phyloP scores from a whole-genome alignment of 2,329 filamentous ascomycete genomes.

The Coniochaeta prunicola region DNA sequence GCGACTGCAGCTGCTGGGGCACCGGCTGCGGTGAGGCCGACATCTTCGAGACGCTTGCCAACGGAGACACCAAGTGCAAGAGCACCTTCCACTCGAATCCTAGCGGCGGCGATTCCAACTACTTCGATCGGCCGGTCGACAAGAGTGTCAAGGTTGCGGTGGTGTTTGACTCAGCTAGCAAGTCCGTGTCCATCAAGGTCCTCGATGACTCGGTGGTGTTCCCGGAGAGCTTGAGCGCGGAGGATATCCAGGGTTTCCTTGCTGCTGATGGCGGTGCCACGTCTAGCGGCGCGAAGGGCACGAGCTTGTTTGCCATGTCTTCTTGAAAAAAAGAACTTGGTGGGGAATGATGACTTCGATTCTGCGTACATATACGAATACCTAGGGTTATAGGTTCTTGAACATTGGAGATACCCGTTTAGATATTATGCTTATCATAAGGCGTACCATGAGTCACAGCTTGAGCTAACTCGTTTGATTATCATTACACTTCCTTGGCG shows the following conservation, averaged over 20 bases:
- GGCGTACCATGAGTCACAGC: not conserved
- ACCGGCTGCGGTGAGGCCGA: slow-evolving; percentile 68
- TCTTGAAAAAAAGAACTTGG: not conserved
- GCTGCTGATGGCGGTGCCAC: not conserved
- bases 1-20: slow-evolving; percentile 65
- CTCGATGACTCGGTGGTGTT: slow-evolving; percentile 18
- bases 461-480: not conserved
- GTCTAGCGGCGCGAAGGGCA: not conserved
- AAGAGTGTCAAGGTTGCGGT: slow-evolving; percentile 56
- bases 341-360: not conserved
- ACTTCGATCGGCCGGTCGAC: slow-evolving; percentile 58
- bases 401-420: slow-evolving; percentile 1
- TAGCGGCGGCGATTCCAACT: slow-evolving; percentile 61
- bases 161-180: slow-evolving; percentile 46
- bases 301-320: not conserved
- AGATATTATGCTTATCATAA: not conserved
- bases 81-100: slow-evolving; percentile 61
- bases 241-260: slow-evolving; percentile 3
- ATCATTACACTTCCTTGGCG: not conserved
- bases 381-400: slow-evolving; percentile 1
- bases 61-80: slow-evolving; percentile 60
- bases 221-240: slow-evolving; percentile 1
- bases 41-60: slow-evolving; percentile 62
- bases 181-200: slow-evolving; percentile 48
- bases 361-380: not conserved